Evolutionary conservation across 202 grass and related monocot species (phyloP), one percentile per base, ranked within the genome.

Genomic region (Musa balbisiana): DNA sequence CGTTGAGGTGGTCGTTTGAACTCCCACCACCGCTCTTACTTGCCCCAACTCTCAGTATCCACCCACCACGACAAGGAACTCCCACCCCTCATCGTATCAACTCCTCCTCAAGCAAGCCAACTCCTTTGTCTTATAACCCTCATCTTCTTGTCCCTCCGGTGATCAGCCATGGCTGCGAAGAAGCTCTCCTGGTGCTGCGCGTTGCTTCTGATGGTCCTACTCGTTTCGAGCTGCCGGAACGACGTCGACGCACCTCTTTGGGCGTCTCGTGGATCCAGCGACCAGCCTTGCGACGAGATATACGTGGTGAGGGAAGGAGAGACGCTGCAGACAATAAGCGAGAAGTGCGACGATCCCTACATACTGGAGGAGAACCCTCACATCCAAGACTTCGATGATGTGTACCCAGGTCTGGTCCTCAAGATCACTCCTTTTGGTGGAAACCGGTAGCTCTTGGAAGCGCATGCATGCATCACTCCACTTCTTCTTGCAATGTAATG

Each of bases 281-380:
- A 33, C 6, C 54, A 17, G 24, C 25, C 72, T 43, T 75, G 73
- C 53, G 73, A 75, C 1, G 73, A 75, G 55, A 43, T 75, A 9
- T 75, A 75, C 19, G 73, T 60, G 73, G 73, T 75, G 1, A 33
- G 73, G 6, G 55, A 75, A 62, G 73, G 73, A 21, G 73, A 75
- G 73, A 75, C 73, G 3, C 55, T 75, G 10, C 73, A 75, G 2
- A 49, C 73, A 1, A 75, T 75, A 19, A 75, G 73, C 19, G 73
- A 56, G 8, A 75, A 60, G 27, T 75, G 73, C 54, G 22, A 54
- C 16, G 73, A 75, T 43, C 73, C 73, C 16, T 75, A 43, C 55
- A 75, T 75, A 49, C 55, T 75, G 27, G 73, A 75, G 54, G 73
- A 75, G 73, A 75, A 75, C 27, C 73, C 73, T 16, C 73, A 75